Conservation (phyloP, 352 stramenopile genomes). For the Globisporangium middletonii region DNA sequence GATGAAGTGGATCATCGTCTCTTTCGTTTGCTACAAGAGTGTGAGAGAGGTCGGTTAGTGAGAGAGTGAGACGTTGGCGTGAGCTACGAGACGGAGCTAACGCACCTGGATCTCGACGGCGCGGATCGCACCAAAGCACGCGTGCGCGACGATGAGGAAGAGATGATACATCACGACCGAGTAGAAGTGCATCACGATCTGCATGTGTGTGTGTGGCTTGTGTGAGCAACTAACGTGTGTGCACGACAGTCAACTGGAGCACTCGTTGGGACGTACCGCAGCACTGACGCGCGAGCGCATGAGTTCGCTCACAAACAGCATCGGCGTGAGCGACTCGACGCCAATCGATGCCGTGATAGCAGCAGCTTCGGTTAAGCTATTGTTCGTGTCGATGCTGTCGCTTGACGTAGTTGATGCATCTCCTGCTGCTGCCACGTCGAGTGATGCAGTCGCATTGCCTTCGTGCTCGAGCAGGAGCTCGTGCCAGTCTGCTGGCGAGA, state of each 20-base stretch:
- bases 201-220: conserved; percentile 3
- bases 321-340: conserved; percentile 4
- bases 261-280: conserved; percentile 26
- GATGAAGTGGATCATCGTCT: conserved; percentile 72
- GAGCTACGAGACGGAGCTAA: not conserved
- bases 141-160: conserved; percentile 43
- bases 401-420: not conserved
- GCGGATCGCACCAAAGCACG: conserved; percentile 40
- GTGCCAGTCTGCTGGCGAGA: conserved; percentile 13
- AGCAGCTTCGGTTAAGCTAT: not conserved
- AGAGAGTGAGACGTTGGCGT: not conserved
- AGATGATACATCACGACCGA: conserved; percentile 60
- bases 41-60: not conserved
- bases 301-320: conserved; percentile 37
- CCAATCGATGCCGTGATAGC: not conserved
- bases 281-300: conserved; percentile 49
- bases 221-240: conserved; percentile 3
- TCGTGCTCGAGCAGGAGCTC: conserved; percentile 9
- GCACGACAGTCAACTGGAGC: conserved; percentile 3
- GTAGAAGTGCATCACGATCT: conserved; percentile 73
- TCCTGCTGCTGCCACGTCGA: not conserved
- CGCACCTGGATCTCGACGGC: conserved; percentile 47
- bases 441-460: conserved; percentile 6
- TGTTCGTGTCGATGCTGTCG: not conserved
- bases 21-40: conserved; percentile 58